phyloP scores from a whole-genome alignment of 169 alveolate species.

The Amoebophrya sp. region DNA sequence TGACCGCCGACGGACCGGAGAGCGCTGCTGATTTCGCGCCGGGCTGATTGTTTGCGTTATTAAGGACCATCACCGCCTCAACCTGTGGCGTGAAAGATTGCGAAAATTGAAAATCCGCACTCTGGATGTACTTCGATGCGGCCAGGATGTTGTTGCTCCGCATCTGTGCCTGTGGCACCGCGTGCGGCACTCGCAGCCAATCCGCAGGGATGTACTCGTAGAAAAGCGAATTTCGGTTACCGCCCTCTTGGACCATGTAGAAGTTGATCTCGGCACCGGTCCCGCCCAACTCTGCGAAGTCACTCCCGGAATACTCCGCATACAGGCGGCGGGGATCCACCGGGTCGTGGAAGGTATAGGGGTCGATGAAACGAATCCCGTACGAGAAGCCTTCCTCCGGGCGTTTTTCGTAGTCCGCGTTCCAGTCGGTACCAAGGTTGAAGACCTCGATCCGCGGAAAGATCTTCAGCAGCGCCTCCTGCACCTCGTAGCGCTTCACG shows the following conservation, averaged over 20 bases:
- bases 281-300: neutral
- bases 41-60: too few species aligned
- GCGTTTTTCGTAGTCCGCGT: neutral
- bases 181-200: neutral
- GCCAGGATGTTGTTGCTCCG: neutral
- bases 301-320: neutral
- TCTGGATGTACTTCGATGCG: constrained; percentile 2
- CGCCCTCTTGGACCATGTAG: neutral
- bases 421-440: neutral
- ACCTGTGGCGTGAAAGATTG: neutral
- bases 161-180: constrained; percentile 21
- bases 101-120: constrained; percentile 9
- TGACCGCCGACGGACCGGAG: neutral
- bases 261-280: neutral
- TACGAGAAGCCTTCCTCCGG: neutral
- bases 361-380: neutral
- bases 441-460: constrained; percentile 20
- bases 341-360: constrained; percentile 14
- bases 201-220: neutral
- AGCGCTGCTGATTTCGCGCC: neutral
- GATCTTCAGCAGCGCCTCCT: constrained; percentile 7
- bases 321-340: neutral
- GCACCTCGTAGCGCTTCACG: constrained; percentile 20
- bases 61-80: neutral
- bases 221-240: neutral